A percentile compares a stretch with the other conserved stretches of the same genome.
Evolutionary conservation across 2,329 filamentous ascomycete genomes (phyloP).

Genomic region (Teratosphaeria nubilosa): DNA sequence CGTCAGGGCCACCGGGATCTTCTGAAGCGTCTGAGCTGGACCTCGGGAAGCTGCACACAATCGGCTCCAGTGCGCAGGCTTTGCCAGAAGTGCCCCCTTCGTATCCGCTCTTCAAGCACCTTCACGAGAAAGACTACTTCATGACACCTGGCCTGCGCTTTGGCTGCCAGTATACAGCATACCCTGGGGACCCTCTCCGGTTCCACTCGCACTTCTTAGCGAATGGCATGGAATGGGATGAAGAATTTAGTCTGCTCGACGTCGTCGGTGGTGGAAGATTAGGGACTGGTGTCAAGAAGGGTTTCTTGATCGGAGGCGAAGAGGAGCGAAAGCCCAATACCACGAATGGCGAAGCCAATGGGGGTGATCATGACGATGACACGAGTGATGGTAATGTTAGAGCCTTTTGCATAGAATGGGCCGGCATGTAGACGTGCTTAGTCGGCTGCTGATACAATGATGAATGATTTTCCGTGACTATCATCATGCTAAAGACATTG

Average conservation of each 20-base stretch:
- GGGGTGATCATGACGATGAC: slow-evolving; percentile 27
- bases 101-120: slow-evolving; percentile 68
- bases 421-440: slow-evolving; percentile 57
- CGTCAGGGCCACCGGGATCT: slow-evolving; percentile 1
- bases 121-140: slow-evolving; percentile 73
- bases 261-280: slow-evolving; percentile 77
- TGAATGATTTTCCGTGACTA: not conserved
- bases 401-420: slow-evolving; percentile 86
- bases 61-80: not conserved
- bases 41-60: not conserved
- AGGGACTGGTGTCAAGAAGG: slow-evolving; percentile 93
- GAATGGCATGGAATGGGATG: slow-evolving; percentile 75
- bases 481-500: not conserved
- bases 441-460: not conserved
- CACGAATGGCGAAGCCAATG: not conserved
- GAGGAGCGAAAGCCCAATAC: slow-evolving; percentile 25
- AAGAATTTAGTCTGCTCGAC: slow-evolving; percentile 74
- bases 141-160: slow-evolving; percentile 88
- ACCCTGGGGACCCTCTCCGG: slow-evolving; percentile 85
- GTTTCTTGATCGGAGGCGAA: slow-evolving; percentile 72
- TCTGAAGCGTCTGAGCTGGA: not conserved
- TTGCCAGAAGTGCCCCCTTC: slow-evolving; percentile 37
- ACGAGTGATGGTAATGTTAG: slow-evolving; percentile 36
- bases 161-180: slow-evolving; percentile 87
- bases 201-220: slow-evolving; percentile 94